Conservation (phyloP, 148 eudicot genomes). For the Rhododendron williamsianum region DNA sequence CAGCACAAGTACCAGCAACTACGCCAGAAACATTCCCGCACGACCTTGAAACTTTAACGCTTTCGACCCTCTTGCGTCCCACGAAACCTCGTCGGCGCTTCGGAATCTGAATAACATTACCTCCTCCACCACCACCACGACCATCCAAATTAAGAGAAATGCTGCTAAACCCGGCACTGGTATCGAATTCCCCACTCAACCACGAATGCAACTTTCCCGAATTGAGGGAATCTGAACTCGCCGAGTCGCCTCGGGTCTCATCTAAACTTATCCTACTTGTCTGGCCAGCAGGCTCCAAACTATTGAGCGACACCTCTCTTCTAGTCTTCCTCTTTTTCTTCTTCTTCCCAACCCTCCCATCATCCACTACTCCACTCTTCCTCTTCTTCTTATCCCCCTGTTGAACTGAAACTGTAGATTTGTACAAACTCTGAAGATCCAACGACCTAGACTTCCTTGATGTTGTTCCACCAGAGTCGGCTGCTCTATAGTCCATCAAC, state of each 20-base stretch:
- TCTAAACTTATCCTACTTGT: slow-evolving; percentile 39
- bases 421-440: slow-evolving; percentile 50
- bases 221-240: slow-evolving; percentile 15
- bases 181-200: slow-evolving; percentile 17
- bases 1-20: slow-evolving; percentile 23
- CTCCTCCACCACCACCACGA: slow-evolving; percentile 22
- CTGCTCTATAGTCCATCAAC: slow-evolving; percentile 75
- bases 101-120: slow-evolving; percentile 43
- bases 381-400: slow-evolving; percentile 33
- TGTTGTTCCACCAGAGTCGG: slow-evolving; percentile 33
- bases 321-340: slow-evolving; percentile 44
- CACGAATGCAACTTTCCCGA: slow-evolving; percentile 20
- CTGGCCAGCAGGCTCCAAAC: slow-evolving; percentile 32
- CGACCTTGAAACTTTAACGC: slow-evolving; percentile 24
- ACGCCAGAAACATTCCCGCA: slow-evolving; percentile 12
- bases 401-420: slow-evolving; percentile 17
- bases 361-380: slow-evolving; percentile 33
- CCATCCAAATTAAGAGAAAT: slow-evolving; percentile 36
- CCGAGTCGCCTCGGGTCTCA: slow-evolving; percentile 15
- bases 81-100: slow-evolving; percentile 70
- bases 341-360: slow-evolving; percentile 18
- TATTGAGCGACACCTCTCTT: slow-evolving; percentile 47
- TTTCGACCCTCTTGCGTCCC: slow-evolving; percentile 58
- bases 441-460: slow-evolving; percentile 47
- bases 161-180: slow-evolving; percentile 27